phyloP scores from a whole-genome alignment of 2,329 filamentous ascomycete genomes.

The Penicillium sp. region DNA sequence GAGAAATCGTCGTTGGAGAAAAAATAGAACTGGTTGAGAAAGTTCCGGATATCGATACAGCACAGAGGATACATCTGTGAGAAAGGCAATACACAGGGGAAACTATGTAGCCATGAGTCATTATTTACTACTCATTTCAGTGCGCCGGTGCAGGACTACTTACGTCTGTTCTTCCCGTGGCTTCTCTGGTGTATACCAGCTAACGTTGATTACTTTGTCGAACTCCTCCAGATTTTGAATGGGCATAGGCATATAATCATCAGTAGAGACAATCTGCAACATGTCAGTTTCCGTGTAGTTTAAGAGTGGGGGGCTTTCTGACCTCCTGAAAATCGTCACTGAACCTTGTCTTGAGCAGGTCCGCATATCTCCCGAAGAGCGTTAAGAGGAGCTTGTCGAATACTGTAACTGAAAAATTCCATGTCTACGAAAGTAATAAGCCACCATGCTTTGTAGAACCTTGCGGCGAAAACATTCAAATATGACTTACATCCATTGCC shows the following conservation, averaged over 20 bases:
- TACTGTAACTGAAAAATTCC: conserved; percentile 78
- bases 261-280: conserved; percentile 66
- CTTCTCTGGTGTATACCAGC: conserved; percentile 89
- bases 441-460: background rate
- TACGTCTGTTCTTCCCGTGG: conserved; percentile 70
- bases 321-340: conserved; percentile 95
- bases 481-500: conserved; percentile 76
- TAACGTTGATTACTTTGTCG: conserved; percentile 91
- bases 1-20: conserved; percentile 96
- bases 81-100: conserved; percentile 93
- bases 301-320: conserved; percentile 13
- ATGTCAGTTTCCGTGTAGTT: background rate
- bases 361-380: conserved; percentile 90
- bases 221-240: conserved; percentile 89
- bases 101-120: conserved; percentile 50
- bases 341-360: conserved; percentile 83
- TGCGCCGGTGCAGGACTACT: conserved; percentile 25
- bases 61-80: conserved; percentile 98
- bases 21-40: conserved; percentile 96
- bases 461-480: background rate
- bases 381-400: conserved; percentile 83
- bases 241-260: conserved; percentile 99
- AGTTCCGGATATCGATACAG: conserved; percentile 97
- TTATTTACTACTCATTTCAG: conserved; percentile 11
- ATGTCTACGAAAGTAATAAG: conserved; percentile 57